Evolutionary conservation across 2,329 filamentous ascomycete genomes (phyloP), one percentile per base, ranked within the genome.

Genomic region (Chrysoporthe cubensis): DNA sequence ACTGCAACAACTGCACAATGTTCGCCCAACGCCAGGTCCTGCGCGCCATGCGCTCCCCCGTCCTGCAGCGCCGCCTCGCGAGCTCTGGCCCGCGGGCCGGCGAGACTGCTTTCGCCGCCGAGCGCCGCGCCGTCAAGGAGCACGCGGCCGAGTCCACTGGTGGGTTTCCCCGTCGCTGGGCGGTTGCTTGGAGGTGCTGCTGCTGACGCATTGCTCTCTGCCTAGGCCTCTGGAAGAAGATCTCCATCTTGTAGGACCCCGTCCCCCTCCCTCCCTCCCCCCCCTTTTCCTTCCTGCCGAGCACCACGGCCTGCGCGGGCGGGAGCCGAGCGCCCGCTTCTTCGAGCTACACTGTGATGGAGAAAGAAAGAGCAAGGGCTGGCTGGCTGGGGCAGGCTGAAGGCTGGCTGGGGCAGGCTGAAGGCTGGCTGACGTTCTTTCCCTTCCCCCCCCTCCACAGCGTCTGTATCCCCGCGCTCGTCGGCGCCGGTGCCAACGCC

Each of bases 61-160:
- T 84, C 75, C 78, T 83, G 76, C 91, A 92, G 85, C 89, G 91
- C 80, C 90, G 90, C 75, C 86, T 93, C 76, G 90, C 89, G 78
- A 90, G 87, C 83, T 84, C 86, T 21, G 26, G 57, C 62, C 79
- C 82, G 71, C 77, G 80, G 72, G 84, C 85, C 75, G 82, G 80
- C 75, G 92, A 97, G 84, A 98, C 97, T 83, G 89, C 90, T 77
- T 99, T 98, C 87, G 90, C 96, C 85, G 90, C 91, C 77, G 96
- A 99, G 87, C 90, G 96, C 79, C 85, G 89, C 79, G 92, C 91
- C 76, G 92, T 97, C 78, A 94, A 96, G 87, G 89, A 93, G 75
- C 96, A 99, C 81, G 96, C 96, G 77, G 88, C 85, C 74, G 87
- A 87, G 77, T 96, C 93, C 74, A 91, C 91, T 81, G 91, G 94